These are phyloP conservation scores for Kwoniella mangroviensis DNA, from an alignment of 768 basidiomycete species.

Conservation along the genomic window DNA sequence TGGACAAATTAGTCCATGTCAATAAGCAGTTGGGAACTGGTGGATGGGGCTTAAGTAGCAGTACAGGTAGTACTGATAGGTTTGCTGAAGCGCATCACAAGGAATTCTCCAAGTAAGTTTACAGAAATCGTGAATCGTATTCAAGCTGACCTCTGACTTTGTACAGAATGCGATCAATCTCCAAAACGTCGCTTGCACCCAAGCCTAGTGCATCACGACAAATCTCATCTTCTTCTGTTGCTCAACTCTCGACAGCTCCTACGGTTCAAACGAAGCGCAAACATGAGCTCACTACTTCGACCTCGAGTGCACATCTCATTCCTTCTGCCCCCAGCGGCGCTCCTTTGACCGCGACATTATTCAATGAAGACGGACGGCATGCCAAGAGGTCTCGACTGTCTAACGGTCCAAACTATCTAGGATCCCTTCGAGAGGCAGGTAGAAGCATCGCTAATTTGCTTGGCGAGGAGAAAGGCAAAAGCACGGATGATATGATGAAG, in stretches of 20 bases:
- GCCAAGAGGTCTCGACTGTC: conserved; percentile 37
- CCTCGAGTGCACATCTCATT: conserved; percentile 7
- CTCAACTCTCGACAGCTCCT: conserved; percentile 1
- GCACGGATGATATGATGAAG: conserved; percentile 17
- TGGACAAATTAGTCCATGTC: conserved; percentile 40
- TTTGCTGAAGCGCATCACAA: conserved; percentile 50
- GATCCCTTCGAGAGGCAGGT: conserved; percentile 38
- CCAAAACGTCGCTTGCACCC: conserved; percentile 14
- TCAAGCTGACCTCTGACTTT: background rate
- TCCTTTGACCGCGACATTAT: conserved; percentile 14
- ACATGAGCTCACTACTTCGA: conserved; percentile 19
- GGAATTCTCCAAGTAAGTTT: conserved; percentile 53
- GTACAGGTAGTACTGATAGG: conserved; percentile 31
- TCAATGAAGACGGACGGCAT: conserved; percentile 25
- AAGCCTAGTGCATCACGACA: conserved; percentile 5
- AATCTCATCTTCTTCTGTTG: conserved; percentile 7
- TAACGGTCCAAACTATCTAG: conserved; percentile 43
- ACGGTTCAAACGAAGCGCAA: conserved; percentile 35
- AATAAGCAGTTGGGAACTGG: conserved; percentile 36
- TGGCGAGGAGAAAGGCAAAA: conserved; percentile 26
- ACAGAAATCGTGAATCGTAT: no score
- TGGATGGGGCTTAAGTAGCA: conserved; percentile 34
- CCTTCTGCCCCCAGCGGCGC: conserved; percentile 48
- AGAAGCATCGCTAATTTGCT: conserved; percentile 42
- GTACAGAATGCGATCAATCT: conserved; percentile 47